Conservation (phyloP, 129 eudicot genomes). For the Chrysanthemum makinoi region DNA sequence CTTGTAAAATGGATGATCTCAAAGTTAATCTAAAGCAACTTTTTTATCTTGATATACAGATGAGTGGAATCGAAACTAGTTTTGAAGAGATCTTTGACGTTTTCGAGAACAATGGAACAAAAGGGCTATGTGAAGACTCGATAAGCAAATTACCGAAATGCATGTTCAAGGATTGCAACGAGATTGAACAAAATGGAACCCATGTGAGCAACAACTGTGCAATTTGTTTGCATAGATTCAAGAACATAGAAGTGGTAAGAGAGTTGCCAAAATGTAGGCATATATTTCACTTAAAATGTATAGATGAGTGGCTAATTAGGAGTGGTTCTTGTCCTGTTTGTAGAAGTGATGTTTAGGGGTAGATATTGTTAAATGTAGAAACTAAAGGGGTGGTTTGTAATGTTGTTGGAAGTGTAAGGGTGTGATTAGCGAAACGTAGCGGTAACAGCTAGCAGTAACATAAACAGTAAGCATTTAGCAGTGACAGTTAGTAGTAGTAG, state of each 20-base stretch:
- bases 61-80: slow-evolving; percentile 45
- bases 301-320: slow-evolving; percentile 67
- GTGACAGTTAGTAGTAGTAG: too few species aligned
- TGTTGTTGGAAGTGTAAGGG: neutral
- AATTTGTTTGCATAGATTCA: slow-evolving; percentile 52
- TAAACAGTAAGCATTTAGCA: too few species aligned
- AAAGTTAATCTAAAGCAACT: too few species aligned
- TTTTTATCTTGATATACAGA: slow-evolving; percentile 31
- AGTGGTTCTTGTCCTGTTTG: slow-evolving; percentile 77
- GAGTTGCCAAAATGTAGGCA: slow-evolving; percentile 54
- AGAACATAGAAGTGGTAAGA: slow-evolving; percentile 52
- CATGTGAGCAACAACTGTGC: slow-evolving; percentile 29
- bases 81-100: slow-evolving; percentile 51
- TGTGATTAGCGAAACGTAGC: too few species aligned
- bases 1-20: too few species aligned
- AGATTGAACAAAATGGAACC: slow-evolving; percentile 18
- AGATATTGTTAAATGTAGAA: too few species aligned
- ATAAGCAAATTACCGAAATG: slow-evolving; percentile 47
- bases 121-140: slow-evolving; percentile 48
- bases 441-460: too few species aligned
- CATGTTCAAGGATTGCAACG: slow-evolving; percentile 18
- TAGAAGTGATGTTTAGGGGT: slow-evolving; percentile 43
- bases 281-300: slow-evolving; percentile 56
- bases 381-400: slow-evolving; percentile 16
- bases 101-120: slow-evolving; percentile 40